These are phyloP conservation scores for Nidularia sp. DNA, from an alignment of 768 basidiomycete genomes.

Conservation along the genomic window DNA sequence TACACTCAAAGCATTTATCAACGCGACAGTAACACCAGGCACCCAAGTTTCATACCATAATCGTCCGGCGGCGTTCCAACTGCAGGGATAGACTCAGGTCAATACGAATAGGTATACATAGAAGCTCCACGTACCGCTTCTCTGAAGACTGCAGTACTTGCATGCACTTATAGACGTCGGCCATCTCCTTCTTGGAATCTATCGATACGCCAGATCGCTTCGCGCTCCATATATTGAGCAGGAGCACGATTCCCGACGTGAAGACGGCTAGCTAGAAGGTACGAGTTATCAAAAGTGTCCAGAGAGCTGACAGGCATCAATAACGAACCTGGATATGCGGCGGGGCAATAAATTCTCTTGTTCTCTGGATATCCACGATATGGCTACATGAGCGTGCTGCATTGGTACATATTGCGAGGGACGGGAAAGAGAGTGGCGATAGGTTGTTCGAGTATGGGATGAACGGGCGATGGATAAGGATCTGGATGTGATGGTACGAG, in stretches of 20 bases:
- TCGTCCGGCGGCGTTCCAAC: constrained; percentile 40
- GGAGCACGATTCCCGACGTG: constrained; percentile 50
- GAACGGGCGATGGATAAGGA: constrained; percentile 76
- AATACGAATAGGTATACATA: not conserved
- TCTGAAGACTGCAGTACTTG: constrained; percentile 40
- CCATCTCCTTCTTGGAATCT: constrained; percentile 52
- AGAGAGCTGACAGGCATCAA: not conserved
- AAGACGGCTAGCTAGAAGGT: constrained; percentile 31
- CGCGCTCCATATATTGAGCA: constrained; percentile 66
- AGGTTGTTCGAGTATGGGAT: constrained; percentile 55
- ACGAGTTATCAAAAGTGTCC: too few species aligned
- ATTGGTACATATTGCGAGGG: constrained; percentile 72
- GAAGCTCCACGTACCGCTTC: constrained; percentile 8
- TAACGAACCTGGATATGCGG: constrained; percentile 31
- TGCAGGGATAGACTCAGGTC: not conserved
- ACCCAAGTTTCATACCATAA: constrained; percentile 28
- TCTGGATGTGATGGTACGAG: constrained; percentile 56
- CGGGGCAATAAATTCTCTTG: constrained; percentile 20
- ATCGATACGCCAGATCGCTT: constrained; percentile 42
- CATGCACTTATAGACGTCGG: constrained; percentile 67
- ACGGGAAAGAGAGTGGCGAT: constrained; percentile 51
- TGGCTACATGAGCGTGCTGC: constrained; percentile 82
- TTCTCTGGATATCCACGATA: constrained; percentile 58
- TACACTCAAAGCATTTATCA: not conserved
- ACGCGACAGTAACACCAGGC: too few species aligned